Conservation (phyloP, 495 filamentous ascomycete species). For the Massariosphaeria phaeospora region DNA sequence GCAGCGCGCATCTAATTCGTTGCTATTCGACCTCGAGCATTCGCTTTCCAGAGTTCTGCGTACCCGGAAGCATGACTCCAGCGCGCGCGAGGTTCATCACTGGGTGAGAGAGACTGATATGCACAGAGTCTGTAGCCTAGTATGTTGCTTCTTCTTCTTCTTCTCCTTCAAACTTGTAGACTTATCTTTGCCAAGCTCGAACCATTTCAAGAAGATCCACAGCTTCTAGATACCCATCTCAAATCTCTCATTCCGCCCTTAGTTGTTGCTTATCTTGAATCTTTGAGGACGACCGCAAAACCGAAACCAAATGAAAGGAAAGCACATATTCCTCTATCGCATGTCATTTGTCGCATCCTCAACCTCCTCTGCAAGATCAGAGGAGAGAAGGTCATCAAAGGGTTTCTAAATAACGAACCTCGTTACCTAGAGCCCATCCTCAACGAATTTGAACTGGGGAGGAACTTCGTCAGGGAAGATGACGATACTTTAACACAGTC, state of each 20-base stretch:
- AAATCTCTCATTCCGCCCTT: constrained; percentile 66
- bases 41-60: constrained; percentile 32
- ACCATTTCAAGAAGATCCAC: constrained; percentile 91
- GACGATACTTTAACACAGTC: constrained; percentile 4
- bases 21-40: constrained; percentile 31
- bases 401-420: constrained; percentile 86
- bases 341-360: constrained; percentile 69
- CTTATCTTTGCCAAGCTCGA: constrained; percentile 58
- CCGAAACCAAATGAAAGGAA: constrained; percentile 29
- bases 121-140: constrained; percentile 33
- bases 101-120: constrained; percentile 33
- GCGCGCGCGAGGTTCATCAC: constrained; percentile 17
- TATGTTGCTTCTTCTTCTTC: constrained; percentile 13
- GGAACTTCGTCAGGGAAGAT: constrained; percentile 2
- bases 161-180: not conserved
- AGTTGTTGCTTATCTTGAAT: constrained; percentile 67
- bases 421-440: constrained; percentile 74
- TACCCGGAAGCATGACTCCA: constrained; percentile 13
- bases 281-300: constrained; percentile 41
- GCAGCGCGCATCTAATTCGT: constrained; percentile 31
- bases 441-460: constrained; percentile 52
- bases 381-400: constrained; percentile 83
- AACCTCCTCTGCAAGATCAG: constrained; percentile 93
- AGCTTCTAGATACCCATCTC: constrained; percentile 88
- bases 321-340: constrained; percentile 47